These are phyloP conservation scores for Mortierella sp. DNA, from an alignment of 371 early-diverging fungal genomes.

Conservation along the genomic window DNA sequence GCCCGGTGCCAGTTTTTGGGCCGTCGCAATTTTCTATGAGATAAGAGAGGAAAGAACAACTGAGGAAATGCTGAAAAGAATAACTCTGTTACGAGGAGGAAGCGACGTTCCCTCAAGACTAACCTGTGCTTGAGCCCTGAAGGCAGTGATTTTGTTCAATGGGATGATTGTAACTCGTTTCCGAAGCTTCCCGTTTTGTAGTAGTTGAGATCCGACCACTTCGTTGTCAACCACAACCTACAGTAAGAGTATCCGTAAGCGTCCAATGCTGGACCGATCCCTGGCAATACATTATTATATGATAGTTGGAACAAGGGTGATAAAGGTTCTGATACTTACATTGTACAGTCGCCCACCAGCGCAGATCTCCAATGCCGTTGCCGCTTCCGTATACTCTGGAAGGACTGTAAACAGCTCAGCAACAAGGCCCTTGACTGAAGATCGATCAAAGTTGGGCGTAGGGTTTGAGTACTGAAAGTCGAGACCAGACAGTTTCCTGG, in stretches of 20 bases:
- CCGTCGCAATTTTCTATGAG: conserved; percentile 67
- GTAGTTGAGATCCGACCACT: conserved; percentile 82
- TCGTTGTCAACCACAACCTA: conserved; percentile 96
- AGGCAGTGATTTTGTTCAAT: conserved; percentile 91
- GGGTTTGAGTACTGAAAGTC: conserved; percentile 81
- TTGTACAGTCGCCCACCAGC: conserved; percentile 95
- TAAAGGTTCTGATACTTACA: conserved; percentile 57
- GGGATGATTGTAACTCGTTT: conserved; percentile 97
- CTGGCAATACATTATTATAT: too few species aligned
- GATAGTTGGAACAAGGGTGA: background rate
- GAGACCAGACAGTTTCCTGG: conserved; percentile 64
- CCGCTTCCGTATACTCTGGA: conserved; percentile 65
- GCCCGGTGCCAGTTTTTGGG: conserved; percentile 83
- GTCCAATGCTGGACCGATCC: background rate
- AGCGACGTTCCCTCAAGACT: background rate
- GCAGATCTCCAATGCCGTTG: conserved; percentile 91
- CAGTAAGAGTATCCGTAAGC: background rate
- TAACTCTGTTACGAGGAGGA: too few species aligned
- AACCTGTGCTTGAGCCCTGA: conserved; percentile 72
- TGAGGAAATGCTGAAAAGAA: too few species aligned
- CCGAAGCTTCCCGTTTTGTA: conserved; percentile 82
- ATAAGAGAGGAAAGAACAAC: too few species aligned
- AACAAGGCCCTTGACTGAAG: conserved; percentile 91
- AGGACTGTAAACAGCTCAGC: conserved; percentile 86
- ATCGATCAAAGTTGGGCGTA: conserved; percentile 86